Conservation (phyloP, 1,284 basidiomycete species). For the Hemileccinum hortonii region DNA sequence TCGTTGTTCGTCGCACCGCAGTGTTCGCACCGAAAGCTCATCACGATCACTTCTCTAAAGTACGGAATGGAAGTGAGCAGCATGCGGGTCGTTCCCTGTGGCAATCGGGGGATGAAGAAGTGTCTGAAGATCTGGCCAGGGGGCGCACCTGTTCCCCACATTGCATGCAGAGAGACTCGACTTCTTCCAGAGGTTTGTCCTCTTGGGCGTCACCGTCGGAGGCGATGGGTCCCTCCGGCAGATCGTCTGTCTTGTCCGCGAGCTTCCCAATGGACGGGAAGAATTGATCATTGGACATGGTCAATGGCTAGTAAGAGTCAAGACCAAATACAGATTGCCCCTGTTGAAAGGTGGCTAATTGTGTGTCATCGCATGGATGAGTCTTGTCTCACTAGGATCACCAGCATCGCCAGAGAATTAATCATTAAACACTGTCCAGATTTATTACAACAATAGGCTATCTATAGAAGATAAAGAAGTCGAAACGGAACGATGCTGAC, state of each 20-base stretch:
- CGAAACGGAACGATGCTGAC: neutral
- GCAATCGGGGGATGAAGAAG: conserved; percentile 1
- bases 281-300: conserved; percentile 35
- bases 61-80: conserved; percentile 95
- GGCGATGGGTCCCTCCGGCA: conserved; percentile 21
- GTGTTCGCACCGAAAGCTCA: conserved; percentile 94
- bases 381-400: too few species aligned
- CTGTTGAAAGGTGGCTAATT: too few species aligned
- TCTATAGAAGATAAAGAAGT: conserved; percentile 4
- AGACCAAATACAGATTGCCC: neutral
- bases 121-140: conserved; percentile 6
- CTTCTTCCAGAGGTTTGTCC: conserved; percentile 68
- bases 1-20: conserved; percentile 93
- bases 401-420: too few species aligned
- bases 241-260: conserved; percentile 38
- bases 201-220: conserved; percentile 23
- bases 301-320: neutral
- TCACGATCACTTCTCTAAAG: conserved; percentile 94
- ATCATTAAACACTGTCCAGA: conserved; percentile 18
- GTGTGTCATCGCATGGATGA: too few species aligned
- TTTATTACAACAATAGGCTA: conserved; percentile 25
- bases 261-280: conserved; percentile 52
- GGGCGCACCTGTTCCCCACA: conserved; percentile 78
- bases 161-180: conserved; percentile 94
- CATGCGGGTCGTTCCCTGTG: conserved; percentile 85